Evolutionary conservation across 202 grass and related monocot genomes (phyloP).

Genomic region (Bolboschoenoplectus hybrid): DNA sequence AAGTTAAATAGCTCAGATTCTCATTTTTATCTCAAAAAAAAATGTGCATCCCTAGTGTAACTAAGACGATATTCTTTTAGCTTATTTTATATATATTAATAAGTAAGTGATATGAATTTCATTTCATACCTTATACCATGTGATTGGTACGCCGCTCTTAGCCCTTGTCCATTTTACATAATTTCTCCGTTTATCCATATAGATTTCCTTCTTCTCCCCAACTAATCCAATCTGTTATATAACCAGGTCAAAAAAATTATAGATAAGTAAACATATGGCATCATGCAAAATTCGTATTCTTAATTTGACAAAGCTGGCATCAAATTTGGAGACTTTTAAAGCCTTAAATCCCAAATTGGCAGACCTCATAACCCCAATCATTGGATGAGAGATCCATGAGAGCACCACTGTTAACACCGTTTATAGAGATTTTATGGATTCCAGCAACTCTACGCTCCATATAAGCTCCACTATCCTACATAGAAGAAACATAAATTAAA

Average conservation of each 20-base stretch:
- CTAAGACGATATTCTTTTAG: background rate
- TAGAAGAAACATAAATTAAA: background rate
- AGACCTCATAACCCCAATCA: slow-evolving; percentile 60
- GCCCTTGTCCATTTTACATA: slow-evolving; percentile 54
- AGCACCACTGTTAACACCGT: slow-evolving; percentile 60
- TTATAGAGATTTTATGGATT: slow-evolving; percentile 48
- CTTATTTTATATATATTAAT: background rate
- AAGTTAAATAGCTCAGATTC: too few relatives aligned
- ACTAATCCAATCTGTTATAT: slow-evolving; percentile 42
- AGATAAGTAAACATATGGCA: background rate
- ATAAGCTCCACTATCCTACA: slow-evolving; percentile 71
- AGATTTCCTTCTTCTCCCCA: slow-evolving; percentile 49
- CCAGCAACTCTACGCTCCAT: slow-evolving; percentile 66
- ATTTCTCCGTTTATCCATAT: slow-evolving; percentile 42
- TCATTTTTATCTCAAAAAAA: too few relatives aligned
- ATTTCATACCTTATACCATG: slow-evolving; percentile 68
- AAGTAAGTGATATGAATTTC: background rate
- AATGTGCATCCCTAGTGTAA: background rate
- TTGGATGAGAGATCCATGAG: slow-evolving; percentile 65
- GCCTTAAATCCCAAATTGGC: background rate
- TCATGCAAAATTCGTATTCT: background rate
- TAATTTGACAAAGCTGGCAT: background rate
- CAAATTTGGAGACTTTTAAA: background rate
- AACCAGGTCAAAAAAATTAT: slow-evolving; percentile 20
- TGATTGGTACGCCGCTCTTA: slow-evolving; percentile 39